phyloP scores from a whole-genome alignment of 2,329 filamentous ascomycete species.

The Teratosphaeria gauchensis region DNA sequence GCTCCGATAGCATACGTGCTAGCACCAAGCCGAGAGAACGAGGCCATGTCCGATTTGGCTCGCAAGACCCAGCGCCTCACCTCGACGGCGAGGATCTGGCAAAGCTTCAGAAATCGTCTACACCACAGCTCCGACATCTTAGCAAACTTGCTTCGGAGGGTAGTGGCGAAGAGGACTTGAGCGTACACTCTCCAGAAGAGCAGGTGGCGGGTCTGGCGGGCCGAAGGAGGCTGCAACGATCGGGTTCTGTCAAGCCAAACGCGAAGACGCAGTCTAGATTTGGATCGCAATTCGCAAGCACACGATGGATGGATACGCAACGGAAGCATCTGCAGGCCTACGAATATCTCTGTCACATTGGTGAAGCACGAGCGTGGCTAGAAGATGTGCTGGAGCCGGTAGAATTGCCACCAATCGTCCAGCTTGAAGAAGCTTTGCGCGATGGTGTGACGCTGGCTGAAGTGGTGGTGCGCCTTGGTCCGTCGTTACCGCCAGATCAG shows the following conservation, averaged over 20 bases:
- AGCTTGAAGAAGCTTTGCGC: conserved; percentile 83
- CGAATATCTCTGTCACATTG: conserved; percentile 97
- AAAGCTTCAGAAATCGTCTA: conserved; percentile 77
- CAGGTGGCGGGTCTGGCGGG: conserved; percentile 84
- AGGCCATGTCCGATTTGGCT: conserved; percentile 24
- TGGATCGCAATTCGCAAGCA: conserved; percentile 48
- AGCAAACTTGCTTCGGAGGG: conserved; percentile 63
- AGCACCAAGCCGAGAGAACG: conserved; percentile 22
- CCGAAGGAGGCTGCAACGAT: conserved; percentile 67
- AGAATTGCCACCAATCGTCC: conserved; percentile 80
- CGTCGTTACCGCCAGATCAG: conserved; percentile 50
- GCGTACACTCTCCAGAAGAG: conserved; percentile 65
- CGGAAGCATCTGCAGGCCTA: conserved; percentile 93
- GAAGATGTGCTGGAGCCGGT: conserved; percentile 73
- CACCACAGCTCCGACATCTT: conserved; percentile 82
- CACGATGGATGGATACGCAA: conserved; percentile 99
- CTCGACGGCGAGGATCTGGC: conserved; percentile 53
- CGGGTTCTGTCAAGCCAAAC: conserved; percentile 44
- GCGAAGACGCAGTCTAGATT: conserved; percentile 32
- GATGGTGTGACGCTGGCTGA: conserved; percentile 93
- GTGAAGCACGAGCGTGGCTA: conserved; percentile 98
- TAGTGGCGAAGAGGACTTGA: conserved; percentile 67
- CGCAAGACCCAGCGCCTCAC: conserved; percentile 20
- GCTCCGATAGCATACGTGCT: conserved; percentile 28
- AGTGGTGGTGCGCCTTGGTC: conserved; percentile 80